Base-by-base conservation (phyloP, 2,329 filamentous ascomycete species). In the Cladosporium velox region DNA sequence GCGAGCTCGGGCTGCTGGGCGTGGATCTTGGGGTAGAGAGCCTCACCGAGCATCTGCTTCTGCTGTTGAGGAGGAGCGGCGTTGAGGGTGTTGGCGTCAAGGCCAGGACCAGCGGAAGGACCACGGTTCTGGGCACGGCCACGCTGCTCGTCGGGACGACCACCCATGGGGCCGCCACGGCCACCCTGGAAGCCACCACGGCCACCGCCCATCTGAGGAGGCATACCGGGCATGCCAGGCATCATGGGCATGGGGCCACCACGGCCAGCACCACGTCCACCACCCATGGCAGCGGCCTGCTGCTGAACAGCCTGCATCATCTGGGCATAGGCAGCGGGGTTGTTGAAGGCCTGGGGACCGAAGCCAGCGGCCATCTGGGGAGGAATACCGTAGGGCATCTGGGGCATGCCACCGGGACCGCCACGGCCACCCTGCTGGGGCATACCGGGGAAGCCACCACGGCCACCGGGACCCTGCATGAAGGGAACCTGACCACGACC, bases 1-100 rank as follows among this genome's bases (percentile, higher is more conserved):
- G 95, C 95, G 76, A 99, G 86, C 75, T 97, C 93, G 67, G 93
- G 91, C 85, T 99, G 95, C 82, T 97, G 90, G 72, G 88, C 88
- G 80, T 93, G 89, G 76, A 99, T 98, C 90, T 98, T 99, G 78
- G 95, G 95, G 87, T 98, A 99, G 74, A 99, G 91, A 73, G 92
- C 90, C 84, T 99, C 95, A 79, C 95, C 95, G 65, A 99, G 89
- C 81, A 98, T 92, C 86, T 99, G 95, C 89, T 99, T 99, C 86
- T 98, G 95, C 83, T 96, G 92, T 59, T 86, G 85, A 47, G 90
- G 86, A 41, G 86, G 83, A 70, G 84, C 82, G 65, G 81, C 74
- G 70, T 80, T 80, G 69, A 90, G 81, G 69, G 80, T 79, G 71
- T 79, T 77, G 69, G 87, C 74, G 74, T 83, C 85, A 70, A 87